Percentiles rank a stretch among this genome's conserved stretches.
These are phyloP conservation scores for Ophidiomyces ophidiicola DNA, from an alignment of 2,329 filamentous ascomycete genomes.

Conservation along the genomic window DNA sequence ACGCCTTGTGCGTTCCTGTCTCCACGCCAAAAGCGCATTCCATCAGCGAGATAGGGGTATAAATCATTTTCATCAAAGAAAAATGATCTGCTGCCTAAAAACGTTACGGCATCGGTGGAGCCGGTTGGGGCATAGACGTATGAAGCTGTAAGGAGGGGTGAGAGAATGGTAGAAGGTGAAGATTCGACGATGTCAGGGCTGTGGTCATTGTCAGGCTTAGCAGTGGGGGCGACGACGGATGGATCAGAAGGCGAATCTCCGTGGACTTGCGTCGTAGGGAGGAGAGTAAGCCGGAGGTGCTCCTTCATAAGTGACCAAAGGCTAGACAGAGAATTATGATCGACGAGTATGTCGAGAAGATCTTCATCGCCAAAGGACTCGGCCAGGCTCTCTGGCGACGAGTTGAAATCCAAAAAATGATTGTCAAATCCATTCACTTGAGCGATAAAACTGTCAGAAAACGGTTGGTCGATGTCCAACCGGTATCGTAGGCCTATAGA, in stretches of 20 bases:
- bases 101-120: slow-evolving; percentile 14
- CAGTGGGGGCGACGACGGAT: slow-evolving; percentile 25
- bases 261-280: slow-evolving; percentile 18
- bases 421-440: slow-evolving; percentile 60
- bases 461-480: slow-evolving; percentile 50
- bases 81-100: slow-evolving; percentile 48
- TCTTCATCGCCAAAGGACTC: slow-evolving; percentile 29
- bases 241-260: slow-evolving; percentile 15
- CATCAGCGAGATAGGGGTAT: slow-evolving; percentile 52
- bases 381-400: slow-evolving; percentile 21
- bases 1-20: slow-evolving; percentile 62
- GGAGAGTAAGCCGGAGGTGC: slow-evolving; percentile 44
- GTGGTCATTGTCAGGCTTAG: slow-evolving; percentile 24
- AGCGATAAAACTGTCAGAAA: slow-evolving; percentile 68
- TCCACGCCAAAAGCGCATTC: slow-evolving; percentile 83
- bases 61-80: slow-evolving; percentile 54
- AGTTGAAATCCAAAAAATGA: slow-evolving; percentile 44
- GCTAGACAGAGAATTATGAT: slow-evolving; percentile 46
- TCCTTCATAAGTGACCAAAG: slow-evolving; percentile 54
- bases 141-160: slow-evolving; percentile 34
- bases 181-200: slow-evolving; percentile 24
- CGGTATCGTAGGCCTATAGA: slow-evolving; percentile 59
- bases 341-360: slow-evolving; percentile 41
- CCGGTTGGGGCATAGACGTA: slow-evolving; percentile 28
- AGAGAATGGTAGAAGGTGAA: slow-evolving; percentile 28